phyloP scores from a whole-genome alignment of 139 green algal species.

The Chlorella sp. region DNA sequence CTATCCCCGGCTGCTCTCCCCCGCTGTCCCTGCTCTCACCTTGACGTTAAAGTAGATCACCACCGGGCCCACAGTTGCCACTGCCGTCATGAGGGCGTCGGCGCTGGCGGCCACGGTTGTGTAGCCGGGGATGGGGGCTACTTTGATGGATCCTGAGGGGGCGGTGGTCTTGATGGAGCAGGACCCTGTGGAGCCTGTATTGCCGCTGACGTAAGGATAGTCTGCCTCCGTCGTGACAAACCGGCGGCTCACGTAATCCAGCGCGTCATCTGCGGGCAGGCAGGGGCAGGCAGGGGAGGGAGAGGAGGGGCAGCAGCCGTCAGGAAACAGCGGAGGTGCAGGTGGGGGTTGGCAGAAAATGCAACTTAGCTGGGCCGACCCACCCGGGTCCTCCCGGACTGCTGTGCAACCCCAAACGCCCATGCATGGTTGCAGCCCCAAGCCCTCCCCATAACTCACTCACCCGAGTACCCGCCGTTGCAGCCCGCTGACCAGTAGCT shows the following conservation, averaged over 20 bases:
- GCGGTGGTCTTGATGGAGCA: neutral
- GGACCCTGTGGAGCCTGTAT: neutral
- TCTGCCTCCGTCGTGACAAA: neutral
- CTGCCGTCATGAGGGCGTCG: neutral
- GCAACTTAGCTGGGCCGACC: too few relatives aligned
- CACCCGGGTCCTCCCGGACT: neutral
- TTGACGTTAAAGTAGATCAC: neutral
- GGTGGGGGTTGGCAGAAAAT: neutral
- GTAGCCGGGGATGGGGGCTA: neutral
- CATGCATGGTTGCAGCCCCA: too few relatives aligned
- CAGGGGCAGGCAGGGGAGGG: neutral
- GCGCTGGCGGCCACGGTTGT: neutral
- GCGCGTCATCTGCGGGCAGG: neutral
- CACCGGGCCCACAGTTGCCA: neutral
- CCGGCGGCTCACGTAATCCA: neutral
- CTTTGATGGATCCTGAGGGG: neutral
- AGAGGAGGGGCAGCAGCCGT: neutral
- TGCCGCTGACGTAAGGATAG: neutral
- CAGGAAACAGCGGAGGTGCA: neutral
- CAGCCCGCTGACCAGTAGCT: neutral
- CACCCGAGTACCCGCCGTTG: slow-evolving; percentile 4
- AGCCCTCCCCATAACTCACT: too few relatives aligned
- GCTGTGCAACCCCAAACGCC: neutral
- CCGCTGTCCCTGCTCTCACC: neutral
- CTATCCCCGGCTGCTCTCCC: too few relatives aligned